Evolutionary conservation across 202 grass and related monocot genomes (phyloP), one percentile per base, ranked within the genome.

Genomic region (Schoenoplectus triqueter): DNA sequence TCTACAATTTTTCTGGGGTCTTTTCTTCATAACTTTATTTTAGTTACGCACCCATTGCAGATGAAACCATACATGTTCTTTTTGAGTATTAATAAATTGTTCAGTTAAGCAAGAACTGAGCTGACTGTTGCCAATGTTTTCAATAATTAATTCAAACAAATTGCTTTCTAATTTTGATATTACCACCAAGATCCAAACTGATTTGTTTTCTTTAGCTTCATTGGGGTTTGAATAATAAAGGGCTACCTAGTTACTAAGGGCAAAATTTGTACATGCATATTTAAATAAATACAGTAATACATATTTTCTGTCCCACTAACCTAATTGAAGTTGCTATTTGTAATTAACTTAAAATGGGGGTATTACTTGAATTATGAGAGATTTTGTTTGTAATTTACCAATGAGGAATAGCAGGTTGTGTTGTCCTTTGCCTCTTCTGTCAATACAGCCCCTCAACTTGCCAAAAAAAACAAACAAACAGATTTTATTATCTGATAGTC

Each of bases 381-480:
- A 70, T 46, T 40, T 70, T 46, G 42, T 17, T 13, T 46, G 42
- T 45, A 47, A 70, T 17, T 47, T 11, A 41, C 22, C 40, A 47
- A 31, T 31, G 31, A 31, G 31, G 31, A 17, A 70, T 70, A 13
- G 17, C 13, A 69, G 3, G 4, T 31, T 69, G 8, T 45, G 15
- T 70, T 47, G 41, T 47, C 10, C 10, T 47, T 7, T 70, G 64
- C 1, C 22, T 6, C 41, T 70, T 3, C 14, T 73, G n/a, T 73
- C 7, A 50, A 50, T 74, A 74, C 47, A 74, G 3, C 18, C 22
- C 71, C 6, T 69, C 50, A 74, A 9, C 46, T 73, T 49, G n/a
- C 70, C 50, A 51, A 51, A 73, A 82, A 79, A 73, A 87, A 70
- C 88, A 82, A 80, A 86, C 3, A 8, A 52, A 8, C 7, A 52